Base-by-base conservation (phyloP, 768 basidiomycete genomes). In the Rhodotorula taiwanensis region DNA sequence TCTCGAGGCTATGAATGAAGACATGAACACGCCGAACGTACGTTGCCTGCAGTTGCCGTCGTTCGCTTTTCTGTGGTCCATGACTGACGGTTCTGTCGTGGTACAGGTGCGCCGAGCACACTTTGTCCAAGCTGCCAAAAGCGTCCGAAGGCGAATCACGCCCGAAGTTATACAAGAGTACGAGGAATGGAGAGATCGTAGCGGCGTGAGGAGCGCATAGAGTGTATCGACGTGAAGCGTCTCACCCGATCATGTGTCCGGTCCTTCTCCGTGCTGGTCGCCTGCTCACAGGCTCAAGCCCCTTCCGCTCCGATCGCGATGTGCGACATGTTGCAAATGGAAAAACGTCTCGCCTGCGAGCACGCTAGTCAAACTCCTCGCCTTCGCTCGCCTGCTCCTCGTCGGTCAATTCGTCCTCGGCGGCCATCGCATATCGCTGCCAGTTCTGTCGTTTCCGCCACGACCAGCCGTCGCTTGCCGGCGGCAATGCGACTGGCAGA, bases 331-430 rank as follows among this genome's bases (percentile, higher is more conserved):
- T n/a, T n/a, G n/a, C n/a, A n/a, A n/a, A n/a, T n/a, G n/a, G n/a
- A n/a, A n/a, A n/a, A n/a, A n/a, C n/a, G n/a, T n/a, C n/a, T n/a
- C n/a, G n/a, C n/a, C 39, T 10, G 18, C 39, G 39, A 41, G 39
- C 11, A 41, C 39, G 9, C 42, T 43, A 43, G 14, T 50, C 30
- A 2, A 43, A 23, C 10, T 60, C 63, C 20, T 66, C 63, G 28
- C 55, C 68, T 2, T 58, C 52, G 18, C 53, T 52, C 27, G 47
- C 25, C 45, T 77, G 78, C 55, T 92, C 80, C 62, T 79, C 91
- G 69, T 91, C 89, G 5, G 94, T 97, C 65, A 97, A 77, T 72
- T 92, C 89, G 61, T 93, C 94, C 23, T 85, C 87, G 36, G 78
- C 79, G n/a, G 80, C 77, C 5, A 92, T 75, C 8, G 87, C 86